A percentile compares a stretch with the other conserved stretches of the same genome.
Evolutionary conservation across 768 basidiomycete genomes (phyloP).

Genomic region (Dentipellis fragilis): DNA sequence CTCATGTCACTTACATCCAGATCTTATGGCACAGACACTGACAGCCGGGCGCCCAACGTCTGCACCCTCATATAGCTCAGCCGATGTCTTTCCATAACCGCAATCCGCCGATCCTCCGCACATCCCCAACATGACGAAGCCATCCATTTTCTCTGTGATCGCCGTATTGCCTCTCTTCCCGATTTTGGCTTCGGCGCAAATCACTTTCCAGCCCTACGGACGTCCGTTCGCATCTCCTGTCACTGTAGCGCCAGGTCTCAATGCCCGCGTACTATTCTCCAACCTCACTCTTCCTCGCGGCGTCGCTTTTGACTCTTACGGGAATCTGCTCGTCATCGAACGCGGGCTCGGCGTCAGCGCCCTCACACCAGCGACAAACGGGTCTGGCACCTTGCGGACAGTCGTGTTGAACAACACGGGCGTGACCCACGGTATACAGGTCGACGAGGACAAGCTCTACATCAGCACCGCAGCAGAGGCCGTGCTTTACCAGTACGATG

Average conservation of each 20-base stretch:
- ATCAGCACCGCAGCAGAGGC: conserved; percentile 29
- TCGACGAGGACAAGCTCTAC: conserved; percentile 26
- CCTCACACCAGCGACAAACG: conserved; percentile 21
- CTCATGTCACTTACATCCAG: neutral
- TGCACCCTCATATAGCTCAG: neutral
- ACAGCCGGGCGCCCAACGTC: neutral
- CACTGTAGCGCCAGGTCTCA: conserved; percentile 18
- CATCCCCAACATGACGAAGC: neutral
- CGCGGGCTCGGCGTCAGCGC: conserved; percentile 32
- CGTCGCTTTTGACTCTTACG: conserved; percentile 27
- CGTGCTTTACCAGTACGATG: neutral
- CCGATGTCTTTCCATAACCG: neutral
- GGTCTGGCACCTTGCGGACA: conserved; percentile 26
- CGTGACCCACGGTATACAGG: conserved; percentile 34
- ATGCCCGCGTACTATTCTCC: conserved; percentile 28
- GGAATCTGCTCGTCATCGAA: conserved; percentile 34
- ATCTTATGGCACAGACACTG: neutral
- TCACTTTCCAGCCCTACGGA: neutral
- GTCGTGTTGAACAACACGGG: conserved; percentile 26
- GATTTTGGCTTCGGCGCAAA: neutral
- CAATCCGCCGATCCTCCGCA: neutral
- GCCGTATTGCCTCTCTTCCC: neutral
- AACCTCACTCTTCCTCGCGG: conserved; percentile 33
- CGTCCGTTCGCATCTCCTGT: neutral
- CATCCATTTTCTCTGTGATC: neutral